Evolutionary conservation across 2,329 filamentous ascomycete species (phyloP), one percentile per base, ranked within the genome.

Genomic region (Cadophora luteo-olivacea): DNA sequence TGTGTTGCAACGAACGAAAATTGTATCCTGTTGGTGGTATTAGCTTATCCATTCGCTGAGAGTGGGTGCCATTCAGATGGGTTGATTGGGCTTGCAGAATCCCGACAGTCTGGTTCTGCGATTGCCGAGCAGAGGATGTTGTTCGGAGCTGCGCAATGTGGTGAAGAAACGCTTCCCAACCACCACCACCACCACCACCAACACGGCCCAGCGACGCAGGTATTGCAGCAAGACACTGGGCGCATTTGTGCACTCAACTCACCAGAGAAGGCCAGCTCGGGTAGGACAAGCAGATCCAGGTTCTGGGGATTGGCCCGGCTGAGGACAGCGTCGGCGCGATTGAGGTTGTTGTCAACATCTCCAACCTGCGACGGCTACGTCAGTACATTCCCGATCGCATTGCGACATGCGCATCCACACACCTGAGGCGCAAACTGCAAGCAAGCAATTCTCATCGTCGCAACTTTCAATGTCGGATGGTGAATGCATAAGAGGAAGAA

Each of bases 231-330:
- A 29, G 7, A 7, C 1, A 38, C 12, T 38, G 36, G 12, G 36
- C 9, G 12, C 36, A 38, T 45, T 5, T 45, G 80, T 86, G 0
- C 88, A 68, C 70, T 72, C 79, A 92, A 68, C 70, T 72, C 79
- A 92, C 90, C 90, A 68, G 87, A 85, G 76, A 95, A 93, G 0
- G 92, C 91, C 78, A 95, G 81, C 77, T 95, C 92, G 0, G 92
- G 92, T 0, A 95, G 80, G 0, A 95, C 87, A 0, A 96, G 82
- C 36, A 94, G 83, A 75, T 93, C 91, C 1, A 94, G 73, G n/a
- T 84, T 80, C 1, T 85, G 79, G 0, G 84, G 80, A 6, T 84
- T 80, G 0, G 86, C 84, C 32, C 77, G 82, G 22, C 80, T 83
- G 12, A 95, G 80, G 4, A 94, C 83, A 0, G 83, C 79, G 72